Evolutionary conservation across 495 filamentous ascomycete genomes (phyloP), one percentile per base, ranked within the genome.

Genomic region (Hapsidospora chrysogenum): DNA sequence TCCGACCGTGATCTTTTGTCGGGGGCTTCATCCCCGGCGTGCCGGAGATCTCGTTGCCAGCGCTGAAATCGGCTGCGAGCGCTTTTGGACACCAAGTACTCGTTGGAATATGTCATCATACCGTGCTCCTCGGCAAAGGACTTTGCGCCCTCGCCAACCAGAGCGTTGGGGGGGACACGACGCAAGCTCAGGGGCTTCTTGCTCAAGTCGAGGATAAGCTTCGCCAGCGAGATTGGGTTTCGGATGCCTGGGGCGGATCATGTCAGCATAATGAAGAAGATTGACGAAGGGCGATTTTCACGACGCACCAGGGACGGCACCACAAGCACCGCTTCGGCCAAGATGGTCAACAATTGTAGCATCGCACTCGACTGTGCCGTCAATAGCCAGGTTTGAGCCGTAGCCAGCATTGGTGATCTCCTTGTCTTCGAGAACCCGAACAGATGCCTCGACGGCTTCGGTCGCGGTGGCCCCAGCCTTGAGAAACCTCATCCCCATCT

Each of bases 371-470:
- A 94, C 89, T 11, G 73, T 70, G 2, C 89, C 89, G 42, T 95
- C 78, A 33, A 86, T 76, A 31, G 77, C 72, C n/a, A 95, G 57
- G 47, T 97, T 97, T 58, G 92, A 96, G 21, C 92, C 92, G 45
- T 78, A 95, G 11, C 92, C 89, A 11, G 86, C 78, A 54, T 97
- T 97, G 16, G 92, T 96, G 46, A 97, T 93, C 43, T 93, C 83
- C 30, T 76, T 73, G 48, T 97, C 81, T 52, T 97, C 89, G 25
- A 97, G 68, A 13, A 78, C 63, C 46, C 74, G 80, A 39, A 97
- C 70, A 18, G 92, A 86, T 33, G 80, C 74, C 53, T 96, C 89
- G 19, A 92, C 85, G n/a, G 89, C 89, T 40, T 95, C 83, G 16
- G 89, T 59, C 3, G 86, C 83, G 31, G 72, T 69, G 13, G 75